phyloP scores from a whole-genome alignment of 345 rosid species.

The Citrus maxima region DNA sequence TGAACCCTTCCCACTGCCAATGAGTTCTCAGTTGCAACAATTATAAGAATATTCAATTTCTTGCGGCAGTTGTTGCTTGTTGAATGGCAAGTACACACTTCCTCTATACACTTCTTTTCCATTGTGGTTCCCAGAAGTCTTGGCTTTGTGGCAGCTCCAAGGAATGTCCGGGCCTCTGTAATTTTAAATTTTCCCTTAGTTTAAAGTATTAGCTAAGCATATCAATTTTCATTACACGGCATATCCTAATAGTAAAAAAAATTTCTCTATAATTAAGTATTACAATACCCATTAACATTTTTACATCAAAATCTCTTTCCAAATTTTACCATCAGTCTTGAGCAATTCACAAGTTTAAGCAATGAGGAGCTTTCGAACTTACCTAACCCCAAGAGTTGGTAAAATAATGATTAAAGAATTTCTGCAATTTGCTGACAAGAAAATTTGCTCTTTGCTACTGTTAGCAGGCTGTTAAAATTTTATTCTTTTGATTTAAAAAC shows the following conservation, averaged over 20 bases:
- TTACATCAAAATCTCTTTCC: constrained; percentile 17
- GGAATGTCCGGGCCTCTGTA: too few species aligned
- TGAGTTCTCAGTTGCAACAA: too few species aligned
- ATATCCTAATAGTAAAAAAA: neutral
- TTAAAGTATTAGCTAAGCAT: neutral
- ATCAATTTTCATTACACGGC: neutral
- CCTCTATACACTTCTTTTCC: neutral
- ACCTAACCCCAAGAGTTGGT: neutral
- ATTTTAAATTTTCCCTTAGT: neutral
- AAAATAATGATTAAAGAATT: neutral
- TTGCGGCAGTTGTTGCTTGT: neutral
- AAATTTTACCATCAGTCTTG: constrained; percentile 6
- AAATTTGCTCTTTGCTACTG: too few species aligned
- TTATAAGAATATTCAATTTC: too few species aligned
- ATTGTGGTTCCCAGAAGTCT: neutral
- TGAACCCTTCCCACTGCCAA: too few species aligned
- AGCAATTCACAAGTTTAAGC: neutral
- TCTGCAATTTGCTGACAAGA: neutral
- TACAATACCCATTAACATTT: neutral
- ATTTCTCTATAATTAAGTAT: neutral
- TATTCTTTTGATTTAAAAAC: neutral
- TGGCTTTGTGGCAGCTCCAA: neutral
- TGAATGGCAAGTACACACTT: neutral
- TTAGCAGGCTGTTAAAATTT: too few species aligned
- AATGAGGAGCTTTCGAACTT: neutral